Base-by-base conservation (phyloP, 306 rosid genomes). In the Senna siamea region DNA sequence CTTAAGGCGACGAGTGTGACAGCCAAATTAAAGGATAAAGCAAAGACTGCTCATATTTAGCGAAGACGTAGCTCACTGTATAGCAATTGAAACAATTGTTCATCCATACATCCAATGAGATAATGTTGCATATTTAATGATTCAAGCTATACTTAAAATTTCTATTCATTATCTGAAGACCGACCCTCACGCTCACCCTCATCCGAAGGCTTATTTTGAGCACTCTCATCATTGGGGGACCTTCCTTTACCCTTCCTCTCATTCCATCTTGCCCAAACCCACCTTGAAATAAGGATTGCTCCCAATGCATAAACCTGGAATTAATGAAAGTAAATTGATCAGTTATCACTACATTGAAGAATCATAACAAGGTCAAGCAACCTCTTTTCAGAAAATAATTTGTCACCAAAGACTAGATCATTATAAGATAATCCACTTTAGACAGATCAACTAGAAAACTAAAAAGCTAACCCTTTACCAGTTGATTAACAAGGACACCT, bases 201-300 rank as follows among this genome's bases (percentile, higher is more conserved):
- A 35, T 73, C 78, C 26, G 89, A 68, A 60, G 78, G 72, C 40
- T 61, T 68, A 47, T 78, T 74, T 59, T 38, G 73, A 3, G 28
- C 68, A 69, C 86, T 77, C 54, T 85, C 83, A 54, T 86, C 88
- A 34, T 84, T 63, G 34, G 89, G 76, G 46, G 89, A 53, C 57
- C 38, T 71, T 58, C 89, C 89, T 59, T 51, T 69, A 4, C 50
- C 83, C 82, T 78, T 85, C 81, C 92, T 91, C 82, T 91, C 98
- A 32, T 82, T 88, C 97, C 97, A 93, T 84, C 89, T 87, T 68
- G 91, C 93, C 96, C 90, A 87, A 40, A 84, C 30, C 98, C 98
- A 93, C 81, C 74, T 80, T 62, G 84, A 76, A 59, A 93, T 69
- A 35, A 91, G 75, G 81, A 83, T 46, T 64, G 86, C 92, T 32